phyloP scores from a whole-genome alignment of 208 protist genomes.

The Trypanosoma mega region DNA sequence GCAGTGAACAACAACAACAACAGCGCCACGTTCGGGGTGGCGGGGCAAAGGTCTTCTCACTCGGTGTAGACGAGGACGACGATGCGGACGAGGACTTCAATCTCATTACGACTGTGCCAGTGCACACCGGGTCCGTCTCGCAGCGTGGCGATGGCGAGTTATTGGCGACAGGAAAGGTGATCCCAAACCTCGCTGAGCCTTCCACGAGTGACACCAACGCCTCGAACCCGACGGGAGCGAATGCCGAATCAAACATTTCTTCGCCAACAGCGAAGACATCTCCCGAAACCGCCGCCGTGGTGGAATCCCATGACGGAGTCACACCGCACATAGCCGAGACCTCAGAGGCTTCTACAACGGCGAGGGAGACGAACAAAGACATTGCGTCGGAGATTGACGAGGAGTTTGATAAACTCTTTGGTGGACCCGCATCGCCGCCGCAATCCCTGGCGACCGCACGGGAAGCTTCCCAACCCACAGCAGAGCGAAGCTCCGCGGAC shows the following conservation, averaged over 20 bases:
- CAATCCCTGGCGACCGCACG: neutral
- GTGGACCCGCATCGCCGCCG: conserved; percentile 1
- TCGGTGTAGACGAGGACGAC: conserved; percentile 37
- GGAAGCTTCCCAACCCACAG: neutral
- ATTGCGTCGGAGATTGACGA: conserved; percentile 45
- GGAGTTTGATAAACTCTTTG: conserved; percentile 80
- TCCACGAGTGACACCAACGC: too few relatives aligned
- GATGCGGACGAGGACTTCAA: conserved; percentile 70
- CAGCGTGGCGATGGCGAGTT: conserved; percentile 14
- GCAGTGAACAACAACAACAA: too few relatives aligned
- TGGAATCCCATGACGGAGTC: neutral
- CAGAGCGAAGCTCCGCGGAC: neutral
- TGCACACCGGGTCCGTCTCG: conserved; percentile 11
- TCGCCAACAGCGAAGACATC: conserved; percentile 5
- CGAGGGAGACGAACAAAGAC: conserved; percentile 2
- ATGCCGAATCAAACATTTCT: neutral
- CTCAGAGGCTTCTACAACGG: neutral
- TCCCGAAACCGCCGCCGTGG: neutral
- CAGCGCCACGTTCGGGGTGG: too few relatives aligned
- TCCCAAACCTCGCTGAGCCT: neutral
- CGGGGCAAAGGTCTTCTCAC: conserved; percentile 59
- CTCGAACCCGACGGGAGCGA: neutral
- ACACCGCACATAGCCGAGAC: neutral
- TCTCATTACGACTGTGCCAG: conserved; percentile 62
- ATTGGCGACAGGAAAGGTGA: conserved; percentile 12